Base-by-base conservation (phyloP, 129 eudicot species). In the Helichrysum umbraculigerum region DNA sequence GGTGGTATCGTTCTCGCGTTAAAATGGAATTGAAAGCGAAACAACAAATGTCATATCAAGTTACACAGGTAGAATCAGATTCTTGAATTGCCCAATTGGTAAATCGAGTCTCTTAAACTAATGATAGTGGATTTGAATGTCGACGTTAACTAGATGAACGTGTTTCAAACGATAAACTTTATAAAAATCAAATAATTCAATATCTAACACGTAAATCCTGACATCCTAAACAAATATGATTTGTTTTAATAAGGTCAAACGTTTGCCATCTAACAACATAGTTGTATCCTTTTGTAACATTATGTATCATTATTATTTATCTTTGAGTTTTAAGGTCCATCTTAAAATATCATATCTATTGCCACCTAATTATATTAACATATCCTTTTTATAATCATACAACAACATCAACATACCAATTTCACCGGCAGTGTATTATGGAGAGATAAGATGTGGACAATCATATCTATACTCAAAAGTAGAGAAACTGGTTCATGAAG, bases 31-130 rank as follows among this genome's bases (percentile, higher is more conserved):
- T 63, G 33, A 51, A 50, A 5, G 39, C 12, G 28, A 65, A 76
- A 63, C 29, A 73, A 66, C 73, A n/a, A n/a, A 56, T 66, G 35
- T 79, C 59, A 52, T 72, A 5, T 52, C 39, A 20, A 73, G 51
- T 72, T 67, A 70, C n/a, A 52, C 25, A 32, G 63, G 71, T 44
- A 69, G 84, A 67, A 80, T 80, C 71, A 0, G 79, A 74, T 80
- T 74, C 83, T 74, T 68, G 37, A 34, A 44, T 39, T 34, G 29
- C 21, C 57, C 21, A 56, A 67, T 12, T n/a, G 30, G 47, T 61
- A 37, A 22, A 57, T 39, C 9, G 58, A 12, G 41, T 19, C 71
- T 39, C 58, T 68, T 78, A 14, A 78, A 25, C 34, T 34, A 59
- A 56, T 67, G 20, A 56, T 67, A 37, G 32, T 25, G 61, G 70